Evolutionary conservation across 768 basidiomycete genomes (phyloP).

Genomic region (Panellus pusillus): DNA sequence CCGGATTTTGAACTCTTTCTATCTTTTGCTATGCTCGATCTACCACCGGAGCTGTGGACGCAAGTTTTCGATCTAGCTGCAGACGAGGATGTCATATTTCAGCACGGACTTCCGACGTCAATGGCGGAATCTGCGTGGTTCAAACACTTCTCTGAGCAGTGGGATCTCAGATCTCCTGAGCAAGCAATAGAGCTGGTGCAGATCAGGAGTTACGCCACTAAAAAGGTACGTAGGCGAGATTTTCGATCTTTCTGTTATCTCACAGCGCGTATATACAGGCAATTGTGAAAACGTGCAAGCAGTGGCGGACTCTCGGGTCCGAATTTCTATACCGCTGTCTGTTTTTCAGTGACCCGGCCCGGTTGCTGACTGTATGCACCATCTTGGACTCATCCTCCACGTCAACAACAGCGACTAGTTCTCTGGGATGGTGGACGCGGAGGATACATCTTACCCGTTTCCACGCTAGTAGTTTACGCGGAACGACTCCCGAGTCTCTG

Average conservation of each 20-base stretch:
- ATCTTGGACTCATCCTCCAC: constrained; percentile 49
- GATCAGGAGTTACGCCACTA: constrained; percentile 59
- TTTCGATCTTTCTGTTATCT: neutral
- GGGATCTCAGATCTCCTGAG: constrained; percentile 61
- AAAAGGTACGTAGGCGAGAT: constrained; percentile 49
- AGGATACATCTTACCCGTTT: constrained; percentile 70
- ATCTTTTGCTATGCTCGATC: constrained; percentile 25
- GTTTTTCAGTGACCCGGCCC: constrained; percentile 62
- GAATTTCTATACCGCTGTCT: constrained; percentile 71
- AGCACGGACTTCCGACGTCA: constrained; percentile 57
- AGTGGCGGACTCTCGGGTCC: constrained; percentile 59
- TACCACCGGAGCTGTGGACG: constrained; percentile 71
- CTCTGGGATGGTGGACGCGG: constrained; percentile 69
- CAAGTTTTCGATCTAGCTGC: constrained; percentile 71
- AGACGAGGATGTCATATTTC: constrained; percentile 69
- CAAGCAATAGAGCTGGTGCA: constrained; percentile 61
- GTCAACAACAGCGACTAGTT: constrained; percentile 38
- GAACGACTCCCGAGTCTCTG: constrained; percentile 46
- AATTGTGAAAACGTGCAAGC: constrained; percentile 65
- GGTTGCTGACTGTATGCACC: constrained; percentile 51
- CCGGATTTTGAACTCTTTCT: neutral
- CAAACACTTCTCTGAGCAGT: constrained; percentile 46
- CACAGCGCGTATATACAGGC: constrained; percentile 40
- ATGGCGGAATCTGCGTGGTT: constrained; percentile 70
- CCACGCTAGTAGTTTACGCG: constrained; percentile 35